Conservation (phyloP, 345 rosid species). For the Sonneratia alba region DNA sequence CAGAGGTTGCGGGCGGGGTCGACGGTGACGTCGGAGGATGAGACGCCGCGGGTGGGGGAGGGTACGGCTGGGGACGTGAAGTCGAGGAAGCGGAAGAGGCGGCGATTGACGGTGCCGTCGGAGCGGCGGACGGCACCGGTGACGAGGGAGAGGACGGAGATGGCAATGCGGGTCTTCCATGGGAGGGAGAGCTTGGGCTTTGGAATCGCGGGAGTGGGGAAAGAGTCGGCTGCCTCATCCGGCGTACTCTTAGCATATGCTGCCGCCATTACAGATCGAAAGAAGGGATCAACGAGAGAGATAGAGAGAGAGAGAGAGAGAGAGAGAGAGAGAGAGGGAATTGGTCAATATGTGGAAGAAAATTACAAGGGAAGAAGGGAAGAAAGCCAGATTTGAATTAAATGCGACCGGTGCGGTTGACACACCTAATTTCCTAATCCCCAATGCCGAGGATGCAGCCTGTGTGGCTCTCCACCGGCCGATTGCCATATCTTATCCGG, state of each 20-base stretch:
- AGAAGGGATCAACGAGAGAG: no score
- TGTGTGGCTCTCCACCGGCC: no score
- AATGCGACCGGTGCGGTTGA: no score
- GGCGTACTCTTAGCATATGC: not conserved
- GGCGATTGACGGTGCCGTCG: constrained; percentile 62
- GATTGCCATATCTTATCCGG: no score
- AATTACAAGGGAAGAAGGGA: no score
- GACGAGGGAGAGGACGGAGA: constrained; percentile 28
- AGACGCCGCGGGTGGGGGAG: constrained; percentile 33
- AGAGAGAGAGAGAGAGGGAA: no score
- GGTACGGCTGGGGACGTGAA: constrained; percentile 34
- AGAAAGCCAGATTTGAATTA: no score
- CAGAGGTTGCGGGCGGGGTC: constrained; percentile 60
- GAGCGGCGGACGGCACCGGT: constrained; percentile 31
- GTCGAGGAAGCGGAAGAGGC: constrained; percentile 43
- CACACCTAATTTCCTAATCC: no score
- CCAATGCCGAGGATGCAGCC: no score
- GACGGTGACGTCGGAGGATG: constrained; percentile 45
- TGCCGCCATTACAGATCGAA: not conserved
- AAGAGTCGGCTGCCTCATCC: not conserved
- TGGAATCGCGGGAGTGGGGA: not conserved
- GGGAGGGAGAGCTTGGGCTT: constrained; percentile 30
- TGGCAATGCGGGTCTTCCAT: constrained; percentile 41
- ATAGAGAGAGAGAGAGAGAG: no score
- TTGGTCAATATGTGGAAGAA: no score